Evolutionary conservation across 441 rosid genomes (phyloP), one percentile per base, ranked within the genome.

Genomic region (Adansonia gregorii): DNA sequence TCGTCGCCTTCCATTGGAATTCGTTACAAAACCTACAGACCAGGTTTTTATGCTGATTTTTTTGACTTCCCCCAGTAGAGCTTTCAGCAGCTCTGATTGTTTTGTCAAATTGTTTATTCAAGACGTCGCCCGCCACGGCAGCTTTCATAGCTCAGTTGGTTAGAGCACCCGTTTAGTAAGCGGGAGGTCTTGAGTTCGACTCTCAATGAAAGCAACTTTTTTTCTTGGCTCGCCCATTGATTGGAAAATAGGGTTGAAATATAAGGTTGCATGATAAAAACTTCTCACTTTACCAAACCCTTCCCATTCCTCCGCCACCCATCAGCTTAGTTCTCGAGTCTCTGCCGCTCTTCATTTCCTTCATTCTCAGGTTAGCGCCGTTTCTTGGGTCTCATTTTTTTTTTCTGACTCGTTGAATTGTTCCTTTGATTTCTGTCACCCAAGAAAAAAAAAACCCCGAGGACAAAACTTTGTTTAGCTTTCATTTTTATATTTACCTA

Each of bases 151-250:
- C 97, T 89, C 94, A 91, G 95, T 88, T 91, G 94, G 95, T 92
- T 94, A 92, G 97, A 92, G 93, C 97, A 92, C 93, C 97, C 92
- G 97, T 89, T 93, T 91, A 93, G 94, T 93, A 94, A 91, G 94
- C 95, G 91, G 94, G 94, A 96, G 98, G 97, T 92, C 97, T 92
- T 96, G 96, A 92, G 98, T 92, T 91, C 94, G 58, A 89, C 92
- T 92, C 93, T 89, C 94, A 94, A 89, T 83, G 90, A 93, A 84
- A 92, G 95, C 93, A 90, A 7, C n/a, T 10, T 11, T 11, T 3
- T 14, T 51, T 4, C 14, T 35, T 35, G 4, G 39, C 39, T 35
- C 4, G 39, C 39, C 3, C 39, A 35, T 35, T 35, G 39, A 35
- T 35, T 35, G 56, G 17, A 54, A 54, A 15, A n/a, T 4, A 5